Conservation (phyloP, 345 rosid species). For the Cardiospermum halicacabum region DNA sequence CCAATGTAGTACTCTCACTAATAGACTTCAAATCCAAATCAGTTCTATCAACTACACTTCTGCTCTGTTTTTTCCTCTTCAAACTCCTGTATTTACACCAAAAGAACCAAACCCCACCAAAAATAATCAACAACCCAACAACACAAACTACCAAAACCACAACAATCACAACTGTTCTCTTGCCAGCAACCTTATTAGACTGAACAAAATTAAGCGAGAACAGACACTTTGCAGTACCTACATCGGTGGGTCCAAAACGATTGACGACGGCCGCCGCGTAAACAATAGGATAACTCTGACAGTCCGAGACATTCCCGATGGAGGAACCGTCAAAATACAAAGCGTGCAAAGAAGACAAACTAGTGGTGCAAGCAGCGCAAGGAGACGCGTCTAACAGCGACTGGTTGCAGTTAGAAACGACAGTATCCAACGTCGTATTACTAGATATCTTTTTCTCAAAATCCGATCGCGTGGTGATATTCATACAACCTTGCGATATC, state of each 20-base stretch:
- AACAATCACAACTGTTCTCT: conserved; percentile 26
- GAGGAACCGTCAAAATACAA: conserved; percentile 39
- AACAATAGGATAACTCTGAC: conserved; percentile 50
- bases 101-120: conserved; percentile 41
- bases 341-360: conserved; percentile 45
- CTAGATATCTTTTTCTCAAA: conserved; percentile 46
- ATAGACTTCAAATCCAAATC: conserved; percentile 49
- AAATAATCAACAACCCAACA: conserved; percentile 26
- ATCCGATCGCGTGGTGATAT: conserved; percentile 54
- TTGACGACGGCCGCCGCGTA: conserved; percentile 73
- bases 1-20: conserved; percentile 62
- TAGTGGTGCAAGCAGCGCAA: conserved; percentile 63
- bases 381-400: conserved; percentile 62
- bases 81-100: conserved; percentile 27
- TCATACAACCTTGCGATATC: conserved; percentile 77
- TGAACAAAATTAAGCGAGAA: conserved; percentile 38
- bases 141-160: conserved; percentile 26
- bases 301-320: conserved; percentile 59
- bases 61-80: conserved; percentile 26
- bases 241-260: conserved; percentile 58
- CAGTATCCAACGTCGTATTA: conserved; percentile 23
- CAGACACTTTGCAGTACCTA: conserved; percentile 60
- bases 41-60: conserved; percentile 17
- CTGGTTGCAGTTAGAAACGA: conserved; percentile 50
- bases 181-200: conserved; percentile 16